Base-by-base conservation (phyloP, 2,329 filamentous ascomycete species). In the Hypoxylon sp. region DNA sequence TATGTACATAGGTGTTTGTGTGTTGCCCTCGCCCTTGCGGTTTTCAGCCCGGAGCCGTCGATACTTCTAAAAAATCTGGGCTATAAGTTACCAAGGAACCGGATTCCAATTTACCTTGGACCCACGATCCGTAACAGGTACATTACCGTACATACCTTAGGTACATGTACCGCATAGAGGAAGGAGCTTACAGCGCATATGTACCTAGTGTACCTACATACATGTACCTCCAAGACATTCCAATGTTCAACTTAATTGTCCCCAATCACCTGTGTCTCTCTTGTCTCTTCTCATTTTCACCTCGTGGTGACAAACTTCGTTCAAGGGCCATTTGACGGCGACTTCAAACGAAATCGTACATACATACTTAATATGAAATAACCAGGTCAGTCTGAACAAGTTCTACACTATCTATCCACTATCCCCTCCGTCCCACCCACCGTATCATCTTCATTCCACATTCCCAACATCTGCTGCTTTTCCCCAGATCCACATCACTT, bases 51-150 rank as follows among this genome's bases (percentile, higher is more conserved):
- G 26, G 39, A 29, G 42, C n/a, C 26, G 42, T 60, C 37, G 33
- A 54, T 54, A 22, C 22, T n/a, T 11, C 52, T 24, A 29, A 29
- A 29, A 42, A 46, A 22, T 47, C 39, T n/a, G 31, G 46, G 19
- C 19, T 14, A 52, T 58, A 37, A 42, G 39, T 19, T 42, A 42
- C 58, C 51, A 53, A 26, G 59, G 39, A 54, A 29, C 53, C 29
- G 64, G 64, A 48, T 62, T 62, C 53, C 53, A 62, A 48, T 59
- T 54, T 62, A 67, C 46, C 22, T 47, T 59, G 29, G 46, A 33
- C 55, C 58, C 46, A 58, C 37, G 19, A 10, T 51, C 51, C 35
- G 52, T 58, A 58, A 51, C 50, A 57, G 19, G 58, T 61, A 61
- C 52, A 61, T 44, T 47, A 44, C 39, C 35, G 14, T 29, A 31